Percentiles rank a stretch among this genome's conserved stretches.
Conservation (phyloP, 169 alveolate genomes). For the Plasmodium gaboni region DNA sequence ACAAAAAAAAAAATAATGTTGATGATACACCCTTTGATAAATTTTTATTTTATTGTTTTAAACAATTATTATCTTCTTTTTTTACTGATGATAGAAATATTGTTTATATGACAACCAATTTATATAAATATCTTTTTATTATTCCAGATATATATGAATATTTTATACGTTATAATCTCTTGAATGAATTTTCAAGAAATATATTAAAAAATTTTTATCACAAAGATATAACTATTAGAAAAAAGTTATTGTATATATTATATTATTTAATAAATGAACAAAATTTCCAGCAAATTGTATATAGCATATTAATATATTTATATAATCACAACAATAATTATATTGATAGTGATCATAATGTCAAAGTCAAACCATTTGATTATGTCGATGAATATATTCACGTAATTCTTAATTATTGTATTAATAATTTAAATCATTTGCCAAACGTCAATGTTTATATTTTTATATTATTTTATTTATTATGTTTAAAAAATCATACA, state of each 20-base stretch:
- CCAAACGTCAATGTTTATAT: constrained; percentile 22
- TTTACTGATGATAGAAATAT: constrained; percentile 43
- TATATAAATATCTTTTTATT: constrained; percentile 8
- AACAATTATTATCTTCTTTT: constrained; percentile 14
- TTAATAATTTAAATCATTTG: constrained; percentile 2
- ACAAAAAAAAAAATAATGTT: not conserved
- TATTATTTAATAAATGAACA: constrained; percentile 37
- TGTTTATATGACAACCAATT: constrained; percentile 23
- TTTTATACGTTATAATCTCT: constrained; percentile 1
- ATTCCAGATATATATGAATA: constrained; percentile 6
- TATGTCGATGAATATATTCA: constrained; percentile 40
- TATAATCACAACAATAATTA: not conserved
- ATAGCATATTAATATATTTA: constrained; percentile 4
- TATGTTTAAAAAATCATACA: constrained; percentile 46
- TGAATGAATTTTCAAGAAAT: constrained; percentile 5
- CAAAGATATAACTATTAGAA: constrained; percentile 33
- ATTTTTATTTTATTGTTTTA: constrained; percentile 28
- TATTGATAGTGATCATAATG: not conserved
- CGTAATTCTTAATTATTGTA: constrained; percentile 29
- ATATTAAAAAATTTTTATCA: constrained; percentile 25
- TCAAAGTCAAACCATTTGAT: not conserved
- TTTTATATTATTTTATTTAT: constrained; percentile 37
- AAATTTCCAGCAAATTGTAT: constrained; percentile 18
- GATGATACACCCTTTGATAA: not conserved
- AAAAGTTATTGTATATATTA: constrained; percentile 16